Base-by-base conservation (phyloP, 2,329 filamentous ascomycete species). In the Trichocomaceae sp. region DNA sequence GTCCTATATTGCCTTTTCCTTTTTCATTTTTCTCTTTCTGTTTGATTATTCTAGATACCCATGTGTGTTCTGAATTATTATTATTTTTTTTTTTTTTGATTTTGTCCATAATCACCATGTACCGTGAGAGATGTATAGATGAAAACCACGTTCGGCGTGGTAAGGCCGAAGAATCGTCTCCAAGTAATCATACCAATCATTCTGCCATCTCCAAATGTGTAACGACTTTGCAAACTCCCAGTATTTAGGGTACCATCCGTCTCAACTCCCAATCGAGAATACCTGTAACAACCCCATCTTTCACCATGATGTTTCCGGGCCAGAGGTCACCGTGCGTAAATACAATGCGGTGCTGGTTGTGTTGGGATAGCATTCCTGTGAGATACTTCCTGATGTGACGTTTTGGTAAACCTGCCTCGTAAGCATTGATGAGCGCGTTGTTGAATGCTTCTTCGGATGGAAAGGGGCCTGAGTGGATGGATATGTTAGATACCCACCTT, bases 201-300 rank as follows among this genome's bases (percentile, higher is more conserved):
- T 65, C 19, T 62, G 59, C 63, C 66, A 70, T 47, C 52, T 49
- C 56, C 45, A 68, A 33, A 59, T 59, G 58, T 64, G 63, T 29
- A 69, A 58, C 29, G 69, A 65, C 56, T 59, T 64, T 22, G 65
- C 60, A 73, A n/a, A n/a, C 57, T 72, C 69, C 69, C 66, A 73
- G 59, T 73, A 73, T 46, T 61, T 66, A 19, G 69, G 70, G 23
- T 26, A 26, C 23, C 7, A 26, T 26, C 23, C 23, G 23, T 3
- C n/a, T 26, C 23, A 63, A 68, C 48, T 74, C 70, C 71, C 67
- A 75, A 61, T 75, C 69, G 52, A 75, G 61, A 22, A 75, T 62
- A 2, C 58, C 64, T 45, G 59, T 60, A 20, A 67, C 59, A 26
- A 54, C 10, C 33, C 58, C 62, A 52, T 60, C 44, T 12, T 61